Percentiles rank a stretch among this genome's conserved stretches.
These are phyloP conservation scores for Terfezia claveryi DNA, from an alignment of 495 filamentous ascomycete species.

Conservation along the genomic window DNA sequence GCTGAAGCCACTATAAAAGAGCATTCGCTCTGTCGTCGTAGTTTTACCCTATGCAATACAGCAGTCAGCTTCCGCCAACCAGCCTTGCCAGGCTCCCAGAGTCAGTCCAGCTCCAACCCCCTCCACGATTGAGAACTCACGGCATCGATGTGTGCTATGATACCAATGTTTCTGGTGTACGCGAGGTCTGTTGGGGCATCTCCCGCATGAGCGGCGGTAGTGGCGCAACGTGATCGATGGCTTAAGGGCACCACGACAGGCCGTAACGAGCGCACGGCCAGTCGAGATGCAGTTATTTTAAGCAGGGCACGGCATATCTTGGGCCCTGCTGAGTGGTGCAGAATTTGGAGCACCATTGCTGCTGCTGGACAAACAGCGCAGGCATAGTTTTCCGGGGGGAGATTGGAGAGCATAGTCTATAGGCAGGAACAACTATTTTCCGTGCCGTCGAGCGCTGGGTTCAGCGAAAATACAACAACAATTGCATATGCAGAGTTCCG, in stretches of 20 bases:
- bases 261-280: neutral
- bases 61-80: neutral
- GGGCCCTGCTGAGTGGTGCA: too few species aligned
- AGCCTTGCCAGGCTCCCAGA: neutral
- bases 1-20: slow-evolving; percentile 86
- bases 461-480: too few species aligned
- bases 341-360: too few species aligned
- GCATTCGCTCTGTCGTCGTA: slow-evolving; percentile 97
- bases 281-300: neutral
- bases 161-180: slow-evolving; percentile 82
- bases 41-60: slow-evolving; percentile 56
- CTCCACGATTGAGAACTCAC: slow-evolving; percentile 25
- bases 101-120: too few species aligned
- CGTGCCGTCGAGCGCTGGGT: too few species aligned
- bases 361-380: too few species aligned
- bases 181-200: slow-evolving; percentile 21
- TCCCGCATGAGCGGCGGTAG: neutral
- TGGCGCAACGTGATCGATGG: too few species aligned
- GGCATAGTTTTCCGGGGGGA: too few species aligned
- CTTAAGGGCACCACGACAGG: neutral
- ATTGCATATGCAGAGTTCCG: too few species aligned
- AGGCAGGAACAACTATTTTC: too few species aligned
- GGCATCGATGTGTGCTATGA: slow-evolving; percentile 97
- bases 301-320: too few species aligned
- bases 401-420: too few species aligned